phyloP scores from a whole-genome alignment of 768 basidiomycete genomes.

The Leccinum variicolor region DNA sequence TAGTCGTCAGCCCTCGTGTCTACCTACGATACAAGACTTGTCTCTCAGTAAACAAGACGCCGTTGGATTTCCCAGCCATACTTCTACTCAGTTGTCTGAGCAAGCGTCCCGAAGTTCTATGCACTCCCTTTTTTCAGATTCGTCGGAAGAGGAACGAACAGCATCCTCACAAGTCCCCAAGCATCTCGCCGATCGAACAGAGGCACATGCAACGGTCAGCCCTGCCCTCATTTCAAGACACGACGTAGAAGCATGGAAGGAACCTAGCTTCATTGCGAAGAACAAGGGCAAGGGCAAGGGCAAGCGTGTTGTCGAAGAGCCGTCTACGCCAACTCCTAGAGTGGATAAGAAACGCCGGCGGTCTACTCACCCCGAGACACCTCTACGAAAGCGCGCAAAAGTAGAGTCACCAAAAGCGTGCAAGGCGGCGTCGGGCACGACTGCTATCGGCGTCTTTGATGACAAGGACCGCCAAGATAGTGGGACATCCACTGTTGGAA shows the following conservation, averaged over 20 bases:
- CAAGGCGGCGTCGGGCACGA: background rate
- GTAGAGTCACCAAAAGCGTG: background rate
- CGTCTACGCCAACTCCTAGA: background rate
- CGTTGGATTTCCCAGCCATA: background rate
- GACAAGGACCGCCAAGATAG: background rate
- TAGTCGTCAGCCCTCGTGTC: background rate
- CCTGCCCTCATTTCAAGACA: constrained; percentile 11
- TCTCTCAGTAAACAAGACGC: background rate
- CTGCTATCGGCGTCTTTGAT: background rate
- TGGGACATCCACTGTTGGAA: background rate
- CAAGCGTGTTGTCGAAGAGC: constrained; percentile 6
- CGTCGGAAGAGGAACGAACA: background rate
- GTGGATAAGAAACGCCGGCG: constrained; percentile 15
- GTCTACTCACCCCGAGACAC: constrained; percentile 7
- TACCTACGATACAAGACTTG: background rate
- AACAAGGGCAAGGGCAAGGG: constrained; percentile 20
- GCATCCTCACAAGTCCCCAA: background rate
- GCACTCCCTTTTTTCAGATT: constrained; percentile 28
- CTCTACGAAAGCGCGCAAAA: constrained; percentile 15
- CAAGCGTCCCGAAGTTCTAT: constrained; percentile 11
- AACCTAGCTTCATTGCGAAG: constrained; percentile 30
- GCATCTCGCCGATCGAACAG: background rate
- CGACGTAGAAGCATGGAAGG: constrained; percentile 29
- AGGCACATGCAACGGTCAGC: background rate
- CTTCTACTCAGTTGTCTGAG: background rate